A percentile compares a stretch with the other conserved stretches of the same genome.
Evolutionary conservation across 768 basidiomycete species (phyloP).

Genomic region (Tephrocybe rancida): DNA sequence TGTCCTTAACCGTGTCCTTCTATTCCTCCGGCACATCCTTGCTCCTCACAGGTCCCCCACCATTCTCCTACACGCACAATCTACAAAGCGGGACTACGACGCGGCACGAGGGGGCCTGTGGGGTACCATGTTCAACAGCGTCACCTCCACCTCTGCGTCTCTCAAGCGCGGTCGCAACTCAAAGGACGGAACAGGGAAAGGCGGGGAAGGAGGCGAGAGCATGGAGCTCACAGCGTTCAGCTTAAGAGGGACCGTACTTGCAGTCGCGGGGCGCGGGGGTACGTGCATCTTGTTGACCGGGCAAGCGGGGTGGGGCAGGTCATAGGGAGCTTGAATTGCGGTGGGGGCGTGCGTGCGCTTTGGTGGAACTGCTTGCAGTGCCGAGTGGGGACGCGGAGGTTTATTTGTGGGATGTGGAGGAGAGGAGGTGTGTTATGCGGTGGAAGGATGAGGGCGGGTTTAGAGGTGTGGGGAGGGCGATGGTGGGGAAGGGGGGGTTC

Average conservation of each 20-base stretch:
- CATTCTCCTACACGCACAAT: conserved; percentile 93
- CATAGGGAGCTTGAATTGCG: conserved; percentile 83
- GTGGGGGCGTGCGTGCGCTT: conserved; percentile 67
- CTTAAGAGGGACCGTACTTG: conserved; percentile 53
- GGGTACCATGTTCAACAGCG: conserved; percentile 65
- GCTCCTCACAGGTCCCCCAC: conserved; percentile 84
- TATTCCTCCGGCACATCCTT: conserved; percentile 87
- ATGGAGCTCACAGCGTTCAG: conserved; percentile 78
- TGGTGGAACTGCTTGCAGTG: conserved; percentile 72
- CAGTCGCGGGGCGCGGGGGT: conserved; percentile 78
- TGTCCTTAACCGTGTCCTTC: conserved; percentile 64
- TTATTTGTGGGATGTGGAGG: conserved; percentile 90
- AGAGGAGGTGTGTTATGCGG: conserved; percentile 71
- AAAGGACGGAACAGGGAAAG: conserved; percentile 21
- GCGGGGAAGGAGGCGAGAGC: conserved; percentile 42
- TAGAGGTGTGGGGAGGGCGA: conserved; percentile 42
- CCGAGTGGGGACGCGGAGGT: conserved; percentile 81
- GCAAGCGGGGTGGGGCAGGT: conserved; percentile 84
- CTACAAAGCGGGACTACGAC: conserved; percentile 71
- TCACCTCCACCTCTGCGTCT: conserved; percentile 33
- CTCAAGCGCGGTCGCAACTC: conserved; percentile 33
- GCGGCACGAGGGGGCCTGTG: conserved; percentile 62
- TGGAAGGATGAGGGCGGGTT: conserved; percentile 92
- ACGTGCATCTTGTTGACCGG: conserved; percentile 93
- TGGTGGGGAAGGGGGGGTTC: conserved; percentile 37